A percentile compares a stretch with the other conserved stretches of the same genome.
Evolutionary conservation across 108 stramenopile species (phyloP).

Genomic region (Cyclotella cryptica): DNA sequence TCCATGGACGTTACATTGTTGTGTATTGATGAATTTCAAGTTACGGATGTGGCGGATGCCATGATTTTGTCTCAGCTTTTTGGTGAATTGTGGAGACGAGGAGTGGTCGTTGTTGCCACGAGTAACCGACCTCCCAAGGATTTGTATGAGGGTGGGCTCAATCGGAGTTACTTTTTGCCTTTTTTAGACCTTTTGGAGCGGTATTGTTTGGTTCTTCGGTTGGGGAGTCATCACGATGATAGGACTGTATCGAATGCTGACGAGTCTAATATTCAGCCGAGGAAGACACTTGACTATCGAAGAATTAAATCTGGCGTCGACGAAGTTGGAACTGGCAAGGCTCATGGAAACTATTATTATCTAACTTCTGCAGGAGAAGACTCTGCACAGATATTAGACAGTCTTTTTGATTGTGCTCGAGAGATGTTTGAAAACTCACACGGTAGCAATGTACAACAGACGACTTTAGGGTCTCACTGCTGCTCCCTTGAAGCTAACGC

Average conservation of each 20-base stretch:
- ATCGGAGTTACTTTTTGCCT: conserved; percentile 95
- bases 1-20: conserved; percentile 74
- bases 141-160: conserved; percentile 96
- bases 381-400: conserved; percentile 24
- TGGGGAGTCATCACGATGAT: conserved; percentile 42
- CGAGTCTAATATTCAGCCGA: conserved; percentile 7
- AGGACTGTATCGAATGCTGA: background rate
- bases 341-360: conserved; percentile 37
- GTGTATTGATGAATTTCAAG: conserved; percentile 99
- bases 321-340: background rate
- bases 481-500: background rate
- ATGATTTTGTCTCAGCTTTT: conserved; percentile 88
- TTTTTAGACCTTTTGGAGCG: conserved; percentile 87
- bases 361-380: conserved; percentile 16
- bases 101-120: conserved; percentile 93
- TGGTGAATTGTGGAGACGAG: conserved; percentile 63
- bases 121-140: conserved; percentile 93
- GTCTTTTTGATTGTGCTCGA: conserved; percentile 23
- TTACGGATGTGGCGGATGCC: conserved; percentile 98
- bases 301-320: conserved; percentile 41
- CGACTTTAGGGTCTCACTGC: too few species aligned
- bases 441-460: too few species aligned
- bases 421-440: too few species aligned
- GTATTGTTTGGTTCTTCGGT: conserved; percentile 78
- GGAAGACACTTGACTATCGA: conserved; percentile 30